Base-by-base conservation (phyloP, 495 filamentous ascomycete species). In the Lepidopterella palustris region DNA sequence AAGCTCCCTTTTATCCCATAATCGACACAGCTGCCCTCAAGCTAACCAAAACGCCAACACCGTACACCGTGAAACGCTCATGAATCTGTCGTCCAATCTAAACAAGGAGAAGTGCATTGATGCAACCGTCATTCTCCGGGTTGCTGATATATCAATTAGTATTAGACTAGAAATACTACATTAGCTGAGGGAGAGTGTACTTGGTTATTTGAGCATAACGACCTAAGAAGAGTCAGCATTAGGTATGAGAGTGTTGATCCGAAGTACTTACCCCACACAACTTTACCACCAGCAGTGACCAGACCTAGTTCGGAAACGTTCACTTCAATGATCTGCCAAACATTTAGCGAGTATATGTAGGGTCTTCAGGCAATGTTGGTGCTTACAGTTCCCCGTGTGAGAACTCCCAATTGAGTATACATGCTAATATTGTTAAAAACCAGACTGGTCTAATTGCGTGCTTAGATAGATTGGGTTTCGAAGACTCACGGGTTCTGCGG, bases 231-330 rank as follows among this genome's bases (percentile, higher is more conserved):
- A n/a, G n/a, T 56, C 58, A 57, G 61, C 1, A 57, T 47, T 5
- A 50, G 9, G 10, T 50, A 15, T 9, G 21, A 15, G 9, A 50
- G 11, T 50, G 21, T 50, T 50, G n/a, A n/a, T n/a, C n/a, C n/a
- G n/a, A n/a, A n/a, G n/a, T n/a, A n/a, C n/a, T n/a, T n/a, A 3
- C 47, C 87, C 91, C 90, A 96, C 5, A 92, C 88, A 26, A 96
- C 87, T 80, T 97, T 97, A 50, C 93, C 95, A 47, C 84, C 85
- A 5, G 92, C 87, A 11, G 93, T 98, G 23, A 96, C 91, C 68
- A 97, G 79, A 53, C 93, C 93, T 55, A 99, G 74, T 71, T 97
- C 93, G 58, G 83, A 87, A 15, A 97, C 91, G 73, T 99, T 97
- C 64, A 97, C 91, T 76, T 98, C 93, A 29, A 64, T 69, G 32